A percentile compares a stretch with the other conserved stretches of the same genome.
phyloP scores from a whole-genome alignment of 164 flowering plant genomes.

The Aristolochia fimbriata region DNA sequence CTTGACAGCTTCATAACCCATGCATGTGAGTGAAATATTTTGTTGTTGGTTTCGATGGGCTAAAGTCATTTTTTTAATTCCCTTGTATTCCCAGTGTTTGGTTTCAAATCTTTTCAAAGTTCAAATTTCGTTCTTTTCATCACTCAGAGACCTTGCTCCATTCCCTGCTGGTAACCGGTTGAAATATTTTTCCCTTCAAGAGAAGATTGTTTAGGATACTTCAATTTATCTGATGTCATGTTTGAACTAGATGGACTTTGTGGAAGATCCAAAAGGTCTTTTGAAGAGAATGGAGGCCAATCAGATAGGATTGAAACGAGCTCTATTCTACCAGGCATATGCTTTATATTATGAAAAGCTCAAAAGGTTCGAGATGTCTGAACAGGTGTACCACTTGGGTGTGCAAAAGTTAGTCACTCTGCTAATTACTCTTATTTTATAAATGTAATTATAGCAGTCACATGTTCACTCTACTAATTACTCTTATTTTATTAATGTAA shows the following conservation, averaged over 20 bases:
- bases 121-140: no score
- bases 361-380: constrained; percentile 80
- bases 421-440: background rate
- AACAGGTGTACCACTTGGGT: constrained; percentile 72
- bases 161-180: background rate
- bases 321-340: constrained; percentile 87
- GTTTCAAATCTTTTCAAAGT: no score
- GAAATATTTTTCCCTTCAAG: background rate
- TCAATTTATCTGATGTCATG: background rate
- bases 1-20: no score
- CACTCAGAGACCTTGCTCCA: no score
- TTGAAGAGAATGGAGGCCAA: constrained; percentile 62
- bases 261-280: constrained; percentile 60
- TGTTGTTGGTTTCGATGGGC: no score
- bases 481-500: background rate
- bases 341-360: constrained; percentile 79
- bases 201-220: background rate
- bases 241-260: constrained; percentile 68
- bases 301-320: constrained; percentile 48
- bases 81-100: no score
- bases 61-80: no score
- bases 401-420: constrained; percentile 57
- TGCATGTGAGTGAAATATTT: no score
- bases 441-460: no score
- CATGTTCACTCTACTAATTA: background rate